Percentiles rank a stretch among this genome's conserved stretches.
Conservation (phyloP, 2,329 filamentous ascomycete species). For the Diplodia mutila region DNA sequence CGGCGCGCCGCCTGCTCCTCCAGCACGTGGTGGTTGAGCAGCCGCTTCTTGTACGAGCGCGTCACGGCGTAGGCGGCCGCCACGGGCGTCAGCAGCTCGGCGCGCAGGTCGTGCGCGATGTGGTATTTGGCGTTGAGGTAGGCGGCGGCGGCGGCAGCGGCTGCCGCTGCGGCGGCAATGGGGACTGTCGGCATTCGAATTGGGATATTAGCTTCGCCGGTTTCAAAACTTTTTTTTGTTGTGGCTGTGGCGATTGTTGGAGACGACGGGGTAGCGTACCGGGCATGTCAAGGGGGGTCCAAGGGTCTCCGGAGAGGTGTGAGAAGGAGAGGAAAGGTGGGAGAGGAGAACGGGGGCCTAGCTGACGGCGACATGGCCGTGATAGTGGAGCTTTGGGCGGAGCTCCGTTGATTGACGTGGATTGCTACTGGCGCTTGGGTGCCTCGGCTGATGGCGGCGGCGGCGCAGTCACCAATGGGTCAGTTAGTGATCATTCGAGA, state of each 20-base stretch:
- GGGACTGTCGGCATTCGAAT: background rate
- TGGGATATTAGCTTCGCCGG: background rate
- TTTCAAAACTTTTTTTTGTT: background rate
- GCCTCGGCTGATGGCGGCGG: background rate
- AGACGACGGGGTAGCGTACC: background rate
- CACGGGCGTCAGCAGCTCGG: background rate
- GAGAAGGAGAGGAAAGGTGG: background rate
- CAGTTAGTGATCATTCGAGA: no score
- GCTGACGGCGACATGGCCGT: background rate
- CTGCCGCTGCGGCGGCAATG: conserved; percentile 44
- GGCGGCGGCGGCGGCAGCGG: conserved; percentile 34
- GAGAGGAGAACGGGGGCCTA: background rate
- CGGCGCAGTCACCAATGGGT: no score
- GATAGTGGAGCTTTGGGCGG: background rate
- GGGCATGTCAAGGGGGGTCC: background rate
- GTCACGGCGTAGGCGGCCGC: background rate
- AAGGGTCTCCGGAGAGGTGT: background rate
- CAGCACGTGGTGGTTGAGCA: conserved; percentile 34
- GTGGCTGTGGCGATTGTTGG: background rate
- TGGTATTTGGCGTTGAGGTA: conserved; percentile 74
- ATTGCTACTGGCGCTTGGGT: background rate
- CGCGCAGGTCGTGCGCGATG: conserved; percentile 63
- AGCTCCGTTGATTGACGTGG: background rate
- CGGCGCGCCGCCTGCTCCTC: conserved; percentile 15
- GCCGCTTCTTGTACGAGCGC: background rate